Conservation (phyloP, 257 asterid genomes). For the Cinchona pubescens region DNA sequence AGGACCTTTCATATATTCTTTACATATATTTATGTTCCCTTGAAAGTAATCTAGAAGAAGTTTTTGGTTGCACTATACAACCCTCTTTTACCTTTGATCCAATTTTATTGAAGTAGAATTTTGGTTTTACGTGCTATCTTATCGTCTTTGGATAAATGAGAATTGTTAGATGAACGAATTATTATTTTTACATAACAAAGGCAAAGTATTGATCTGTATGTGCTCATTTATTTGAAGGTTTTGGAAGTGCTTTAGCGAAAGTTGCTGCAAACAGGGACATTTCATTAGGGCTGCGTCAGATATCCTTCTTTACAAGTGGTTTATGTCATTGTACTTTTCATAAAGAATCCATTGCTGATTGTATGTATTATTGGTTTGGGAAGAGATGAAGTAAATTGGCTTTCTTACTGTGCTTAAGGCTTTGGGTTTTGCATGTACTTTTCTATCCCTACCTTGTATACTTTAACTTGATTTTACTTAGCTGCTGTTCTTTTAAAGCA, state of each 20-base stretch:
- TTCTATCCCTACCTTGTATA: conserved; percentile 28
- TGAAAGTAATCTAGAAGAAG: background rate
- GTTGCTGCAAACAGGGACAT: conserved; percentile 73
- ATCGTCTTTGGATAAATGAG: background rate
- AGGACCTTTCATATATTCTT: background rate
- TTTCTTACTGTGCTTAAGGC: background rate
- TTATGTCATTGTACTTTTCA: background rate
- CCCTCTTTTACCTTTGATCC: background rate
- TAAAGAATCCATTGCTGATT: background rate
- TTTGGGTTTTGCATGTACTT: background rate
- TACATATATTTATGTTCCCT: background rate
- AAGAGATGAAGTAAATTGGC: background rate
- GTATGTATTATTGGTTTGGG: background rate
- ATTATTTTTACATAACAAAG: background rate
- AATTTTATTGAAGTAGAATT: background rate
- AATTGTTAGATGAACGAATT: no score
- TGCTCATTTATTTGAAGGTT: conserved; percentile 41
- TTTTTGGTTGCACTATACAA: background rate
- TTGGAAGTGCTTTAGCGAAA: conserved; percentile 74
- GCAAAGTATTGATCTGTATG: background rate
- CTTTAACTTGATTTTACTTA: conserved; percentile 63
- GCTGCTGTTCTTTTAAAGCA: conserved; percentile 96
- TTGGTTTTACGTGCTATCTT: background rate
- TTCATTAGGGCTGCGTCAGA: conserved; percentile 76
- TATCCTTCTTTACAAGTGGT: conserved; percentile 57